These are phyloP conservation scores for Aspergillus fructus DNA, from an alignment of 2,329 filamentous ascomycete species.

Conservation along the genomic window DNA sequence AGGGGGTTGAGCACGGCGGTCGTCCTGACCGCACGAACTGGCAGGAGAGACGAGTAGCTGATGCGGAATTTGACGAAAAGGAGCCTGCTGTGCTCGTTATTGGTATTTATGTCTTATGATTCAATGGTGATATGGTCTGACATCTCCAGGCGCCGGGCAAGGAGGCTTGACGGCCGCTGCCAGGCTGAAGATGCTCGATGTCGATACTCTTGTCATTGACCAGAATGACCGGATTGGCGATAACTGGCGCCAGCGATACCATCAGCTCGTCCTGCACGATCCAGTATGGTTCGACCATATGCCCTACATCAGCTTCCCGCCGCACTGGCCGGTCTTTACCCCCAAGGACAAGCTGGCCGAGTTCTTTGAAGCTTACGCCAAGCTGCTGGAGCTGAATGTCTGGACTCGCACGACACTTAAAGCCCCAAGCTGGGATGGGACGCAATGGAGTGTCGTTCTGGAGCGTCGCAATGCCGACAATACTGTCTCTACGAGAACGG, in stretches of 20 bases:
- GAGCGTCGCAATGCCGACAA: conserved; percentile 42
- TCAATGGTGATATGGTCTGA: background rate
- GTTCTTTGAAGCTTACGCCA: conserved; percentile 66
- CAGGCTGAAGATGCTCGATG: conserved; percentile 58
- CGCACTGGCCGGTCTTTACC: conserved; percentile 67
- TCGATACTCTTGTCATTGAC: conserved; percentile 59
- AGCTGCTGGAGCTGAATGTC: conserved; percentile 65
- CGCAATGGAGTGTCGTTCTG: conserved; percentile 58
- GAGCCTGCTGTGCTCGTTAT: conserved; percentile 62
- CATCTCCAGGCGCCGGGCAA: conserved; percentile 51
- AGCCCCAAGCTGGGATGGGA: conserved; percentile 47
- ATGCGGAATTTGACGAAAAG: conserved; percentile 50
- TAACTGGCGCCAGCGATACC: conserved; percentile 65
- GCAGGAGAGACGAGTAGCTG: conserved; percentile 53
- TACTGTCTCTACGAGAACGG: conserved; percentile 49
- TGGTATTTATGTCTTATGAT: conserved; percentile 31
- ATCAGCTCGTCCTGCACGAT: conserved; percentile 67
- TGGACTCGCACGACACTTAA: conserved; percentile 58
- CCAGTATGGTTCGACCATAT: conserved; percentile 58
- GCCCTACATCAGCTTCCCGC: conserved; percentile 64
- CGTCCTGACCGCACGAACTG: conserved; percentile 59
- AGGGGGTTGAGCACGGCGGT: conserved; percentile 58
- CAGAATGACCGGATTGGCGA: conserved; percentile 59
- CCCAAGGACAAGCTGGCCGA: conserved; percentile 71
- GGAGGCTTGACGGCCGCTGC: conserved; percentile 59